Evolutionary conservation across 805 yeast species (phyloP).

Genomic region (Cyberlindnera mississippiensis): DNA sequence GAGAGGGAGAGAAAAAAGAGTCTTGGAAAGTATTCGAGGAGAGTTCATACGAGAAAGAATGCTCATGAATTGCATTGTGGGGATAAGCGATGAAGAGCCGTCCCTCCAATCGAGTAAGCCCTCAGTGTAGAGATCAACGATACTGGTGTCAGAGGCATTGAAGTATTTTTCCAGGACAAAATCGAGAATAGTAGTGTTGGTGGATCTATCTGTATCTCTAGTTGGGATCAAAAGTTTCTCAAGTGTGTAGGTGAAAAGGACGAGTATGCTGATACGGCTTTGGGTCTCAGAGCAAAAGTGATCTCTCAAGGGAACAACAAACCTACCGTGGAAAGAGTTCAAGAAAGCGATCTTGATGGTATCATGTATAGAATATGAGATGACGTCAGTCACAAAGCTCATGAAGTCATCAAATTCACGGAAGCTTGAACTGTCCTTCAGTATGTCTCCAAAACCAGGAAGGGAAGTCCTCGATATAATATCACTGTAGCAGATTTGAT

Average conservation of each 20-base stretch:
- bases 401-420: constrained; percentile 11
- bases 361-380: constrained; percentile 11
- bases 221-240: constrained; percentile 6
- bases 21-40: neutral
- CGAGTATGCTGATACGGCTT: constrained; percentile 5
- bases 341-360: constrained; percentile 11
- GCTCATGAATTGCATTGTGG: constrained; percentile 4
- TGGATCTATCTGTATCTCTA: neutral
- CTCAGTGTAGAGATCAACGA: constrained; percentile 3
- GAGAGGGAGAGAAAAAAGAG: constrained; percentile 3
- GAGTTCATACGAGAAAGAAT: constrained; percentile 4
- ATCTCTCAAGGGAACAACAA: constrained; percentile 12
- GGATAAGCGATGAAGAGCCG: neutral
- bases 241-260: constrained; percentile 12
- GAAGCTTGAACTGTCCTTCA: neutral
- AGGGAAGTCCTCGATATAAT: neutral
- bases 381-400: constrained; percentile 10
- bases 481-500: constrained; percentile 13
- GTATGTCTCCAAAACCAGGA: neutral
- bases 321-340: constrained; percentile 11
- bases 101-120: constrained; percentile 1
- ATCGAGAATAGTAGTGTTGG: neutral
- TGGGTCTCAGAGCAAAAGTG: neutral
- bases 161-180: constrained; percentile 9
- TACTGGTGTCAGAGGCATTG: neutral